Conservation (phyloP, 2,329 filamentous ascomycete species). For the Chrysosphaeria jannelii region DNA sequence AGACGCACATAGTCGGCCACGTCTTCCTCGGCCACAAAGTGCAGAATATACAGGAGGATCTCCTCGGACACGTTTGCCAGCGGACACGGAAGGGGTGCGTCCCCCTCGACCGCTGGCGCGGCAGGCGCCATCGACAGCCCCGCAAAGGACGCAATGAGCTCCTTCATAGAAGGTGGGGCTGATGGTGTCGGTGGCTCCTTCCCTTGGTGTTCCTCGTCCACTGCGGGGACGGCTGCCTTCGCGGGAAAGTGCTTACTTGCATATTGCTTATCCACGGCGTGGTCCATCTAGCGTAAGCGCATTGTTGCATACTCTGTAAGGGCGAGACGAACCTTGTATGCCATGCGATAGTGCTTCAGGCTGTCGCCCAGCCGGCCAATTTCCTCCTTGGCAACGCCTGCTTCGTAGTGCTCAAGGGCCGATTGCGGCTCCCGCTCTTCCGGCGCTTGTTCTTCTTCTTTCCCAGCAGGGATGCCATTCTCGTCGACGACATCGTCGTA, state of each 20-base stretch:
- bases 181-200: no score
- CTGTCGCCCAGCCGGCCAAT: conserved; percentile 74
- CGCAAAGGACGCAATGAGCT: conserved; percentile 53
- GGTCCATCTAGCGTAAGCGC: conserved; percentile 37
- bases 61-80: conserved; percentile 56
- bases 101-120: conserved; percentile 39
- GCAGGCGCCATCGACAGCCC: conserved; percentile 34
- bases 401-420: conserved; percentile 78
- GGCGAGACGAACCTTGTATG: conserved; percentile 53
- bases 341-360: conserved; percentile 60
- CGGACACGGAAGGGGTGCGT: conserved; percentile 46
- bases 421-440: conserved; percentile 26
- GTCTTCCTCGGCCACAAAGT: conserved; percentile 40
- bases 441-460: conserved; percentile 14
- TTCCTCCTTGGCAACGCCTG: conserved; percentile 64
- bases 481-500: conserved; percentile 10
- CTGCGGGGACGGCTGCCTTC: no score
- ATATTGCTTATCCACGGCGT: conserved; percentile 57
- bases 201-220: no score
- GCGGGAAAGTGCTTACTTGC: conserved; percentile 72
- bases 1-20: conserved; percentile 48
- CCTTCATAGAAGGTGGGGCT: conserved; percentile 22
- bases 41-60: conserved; percentile 51
- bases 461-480: conserved; percentile 1
- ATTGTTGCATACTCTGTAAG: no score